phyloP scores from a whole-genome alignment of 2,329 filamentous ascomycete species.

The Fusarium xylarioides region DNA sequence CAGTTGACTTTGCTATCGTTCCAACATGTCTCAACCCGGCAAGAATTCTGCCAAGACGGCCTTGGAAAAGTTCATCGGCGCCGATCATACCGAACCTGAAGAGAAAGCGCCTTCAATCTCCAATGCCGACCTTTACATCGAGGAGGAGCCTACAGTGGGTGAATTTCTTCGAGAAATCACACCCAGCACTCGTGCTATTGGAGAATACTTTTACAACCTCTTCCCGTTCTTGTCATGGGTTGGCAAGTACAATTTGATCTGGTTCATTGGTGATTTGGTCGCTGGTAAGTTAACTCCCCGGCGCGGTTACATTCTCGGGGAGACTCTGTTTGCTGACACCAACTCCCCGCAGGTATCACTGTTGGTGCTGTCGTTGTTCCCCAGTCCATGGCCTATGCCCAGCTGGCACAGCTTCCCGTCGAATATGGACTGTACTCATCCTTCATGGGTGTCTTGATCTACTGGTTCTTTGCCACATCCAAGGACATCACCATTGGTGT shows the following conservation, averaged over 20 bases:
- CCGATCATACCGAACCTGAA: slow-evolving; percentile 46
- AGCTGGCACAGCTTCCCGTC: slow-evolving; percentile 57
- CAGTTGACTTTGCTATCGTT: background rate
- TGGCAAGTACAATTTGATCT: slow-evolving; percentile 58
- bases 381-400: slow-evolving; percentile 63
- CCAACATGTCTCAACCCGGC: slow-evolving; percentile 30
- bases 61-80: slow-evolving; percentile 46
- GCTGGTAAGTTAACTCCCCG: slow-evolving; percentile 48
- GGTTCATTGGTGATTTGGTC: slow-evolving; percentile 58
- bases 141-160: slow-evolving; percentile 53
- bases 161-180: slow-evolving; percentile 53
- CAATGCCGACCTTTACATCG: slow-evolving; percentile 51
- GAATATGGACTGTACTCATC: slow-evolving; percentile 72
- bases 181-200: slow-evolving; percentile 45
- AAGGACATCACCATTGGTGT: slow-evolving; percentile 89
- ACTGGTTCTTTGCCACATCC: slow-evolving; percentile 98
- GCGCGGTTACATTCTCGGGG: background rate
- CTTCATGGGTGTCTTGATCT: slow-evolving; percentile 93
- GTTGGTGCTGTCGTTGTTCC: slow-evolving; percentile 65
- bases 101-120: slow-evolving; percentile 48
- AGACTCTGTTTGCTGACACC: slow-evolving; percentile 30
- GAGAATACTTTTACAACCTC: slow-evolving; percentile 51
- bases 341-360: slow-evolving; percentile 48
- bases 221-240: slow-evolving; percentile 62
- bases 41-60: slow-evolving; percentile 38